Evolutionary conservation across 2,329 filamentous ascomycete genomes (phyloP).

Genomic region (Aspergillus fischeri): DNA sequence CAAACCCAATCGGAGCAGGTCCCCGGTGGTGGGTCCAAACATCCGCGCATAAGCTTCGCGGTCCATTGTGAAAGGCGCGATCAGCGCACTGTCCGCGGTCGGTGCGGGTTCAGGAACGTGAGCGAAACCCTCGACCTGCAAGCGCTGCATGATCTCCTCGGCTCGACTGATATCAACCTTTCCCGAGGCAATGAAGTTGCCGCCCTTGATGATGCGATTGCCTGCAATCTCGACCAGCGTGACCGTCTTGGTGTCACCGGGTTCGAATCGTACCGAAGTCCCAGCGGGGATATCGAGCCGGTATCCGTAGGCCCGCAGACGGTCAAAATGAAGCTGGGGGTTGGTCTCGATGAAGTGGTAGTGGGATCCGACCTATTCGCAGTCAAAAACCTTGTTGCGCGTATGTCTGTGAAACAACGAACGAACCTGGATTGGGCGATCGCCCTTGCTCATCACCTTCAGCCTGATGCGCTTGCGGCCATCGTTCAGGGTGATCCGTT

Average conservation of each 20-base stretch:
- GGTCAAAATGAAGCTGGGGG: slow-evolving; percentile 83
- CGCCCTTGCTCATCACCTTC: slow-evolving; percentile 78
- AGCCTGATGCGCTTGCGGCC: slow-evolving; percentile 69
- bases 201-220: slow-evolving; percentile 72
- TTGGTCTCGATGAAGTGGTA: slow-evolving; percentile 98
- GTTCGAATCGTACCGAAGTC: slow-evolving; percentile 89
- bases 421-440: slow-evolving; percentile 78
- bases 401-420: neutral
- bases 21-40: slow-evolving; percentile 90
- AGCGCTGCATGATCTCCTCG: slow-evolving; percentile 61
- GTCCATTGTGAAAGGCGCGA: slow-evolving; percentile 67
- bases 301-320: slow-evolving; percentile 74
- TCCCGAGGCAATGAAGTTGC: slow-evolving; percentile 75
- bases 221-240: slow-evolving; percentile 86
- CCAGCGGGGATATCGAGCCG: slow-evolving; percentile 86
- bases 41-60: slow-evolving; percentile 75
- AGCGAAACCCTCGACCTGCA: slow-evolving; percentile 72
- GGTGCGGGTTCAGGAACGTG: slow-evolving; percentile 72
- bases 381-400: neutral
- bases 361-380: slow-evolving; percentile 69
- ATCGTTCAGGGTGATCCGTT: slow-evolving; percentile 66
- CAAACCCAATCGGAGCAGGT: slow-evolving; percentile 73
- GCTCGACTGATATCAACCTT: slow-evolving; percentile 60
- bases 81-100: slow-evolving; percentile 49
- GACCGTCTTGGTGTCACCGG: slow-evolving; percentile 86